Evolutionary conservation across 2,329 filamentous ascomycete genomes (phyloP).

Genomic region (Penicillium digitatum): DNA sequence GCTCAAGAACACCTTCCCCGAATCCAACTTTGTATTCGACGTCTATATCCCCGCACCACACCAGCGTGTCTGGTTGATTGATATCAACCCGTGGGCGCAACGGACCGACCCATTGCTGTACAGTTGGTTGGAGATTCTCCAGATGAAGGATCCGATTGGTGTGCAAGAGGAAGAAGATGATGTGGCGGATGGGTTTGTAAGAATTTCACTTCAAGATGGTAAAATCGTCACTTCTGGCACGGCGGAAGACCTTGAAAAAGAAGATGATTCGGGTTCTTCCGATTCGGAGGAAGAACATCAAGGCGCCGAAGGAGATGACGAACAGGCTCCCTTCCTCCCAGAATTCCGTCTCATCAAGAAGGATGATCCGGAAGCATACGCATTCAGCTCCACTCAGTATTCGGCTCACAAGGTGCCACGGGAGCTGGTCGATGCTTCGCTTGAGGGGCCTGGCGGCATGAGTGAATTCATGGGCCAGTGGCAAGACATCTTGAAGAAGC

Average conservation of each 20-base stretch:
- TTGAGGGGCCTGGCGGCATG: constrained; percentile 68
- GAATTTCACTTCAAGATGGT: constrained; percentile 32
- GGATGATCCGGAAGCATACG: constrained; percentile 84
- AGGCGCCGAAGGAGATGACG: constrained; percentile 52
- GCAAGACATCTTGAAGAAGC: constrained; percentile 55
- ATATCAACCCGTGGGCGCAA: constrained; percentile 92
- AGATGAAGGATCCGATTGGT: constrained; percentile 52
- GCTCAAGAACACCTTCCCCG: constrained; percentile 73
- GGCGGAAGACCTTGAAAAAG: constrained; percentile 25
- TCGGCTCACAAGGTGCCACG: constrained; percentile 93
- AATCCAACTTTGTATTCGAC: constrained; percentile 82
- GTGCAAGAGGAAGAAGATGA: constrained; percentile 34
- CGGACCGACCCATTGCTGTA: constrained; percentile 87
- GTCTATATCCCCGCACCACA: constrained; percentile 79
- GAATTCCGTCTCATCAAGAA: constrained; percentile 79
- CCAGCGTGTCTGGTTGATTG: constrained; percentile 76
- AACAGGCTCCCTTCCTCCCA: constrained; percentile 54
- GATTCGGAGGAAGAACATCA: constrained; percentile 36
- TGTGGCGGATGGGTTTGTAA: constrained; percentile 33
- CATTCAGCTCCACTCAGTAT: constrained; percentile 80
- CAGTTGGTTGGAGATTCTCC: constrained; percentile 81
- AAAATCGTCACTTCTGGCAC: constrained; percentile 11
- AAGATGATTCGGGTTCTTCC: constrained; percentile 28
- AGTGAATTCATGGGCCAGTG: constrained; percentile 75
- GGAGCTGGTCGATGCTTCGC: constrained; percentile 74